Evolutionary conservation across 2,329 filamentous ascomycete genomes (phyloP), one percentile per base, ranked within the genome.

Genomic region (Aspergillus sergii): DNA sequence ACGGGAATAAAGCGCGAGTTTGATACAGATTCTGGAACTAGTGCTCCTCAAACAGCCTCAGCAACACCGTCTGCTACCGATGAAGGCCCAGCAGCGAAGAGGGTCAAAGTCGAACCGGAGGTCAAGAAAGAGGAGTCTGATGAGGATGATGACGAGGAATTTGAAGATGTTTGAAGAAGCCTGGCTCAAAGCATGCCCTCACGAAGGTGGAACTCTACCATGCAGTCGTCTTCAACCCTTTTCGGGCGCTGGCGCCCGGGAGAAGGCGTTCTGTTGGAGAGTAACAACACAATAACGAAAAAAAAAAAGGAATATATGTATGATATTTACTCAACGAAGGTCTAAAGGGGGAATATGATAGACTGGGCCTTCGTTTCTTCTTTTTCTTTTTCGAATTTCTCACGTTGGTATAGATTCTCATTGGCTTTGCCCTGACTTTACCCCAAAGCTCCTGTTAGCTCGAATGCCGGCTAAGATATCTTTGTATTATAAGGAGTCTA

Each of bases 131-230:
- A 79, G 65, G 73, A 77, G 57, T 79, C 77, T 2, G 79, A 80
- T 55, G 79, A 81, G 50, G 79, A 81, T 43, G 79, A 81, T 19
- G 78, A 80, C 5, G 78, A 78, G 57, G 79, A 81, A 60, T 81
- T 81, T 63, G 79, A 81, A 57, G 79, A 81, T 64, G 79, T 80
- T 19, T 78, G 68, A 71, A 64, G 16, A 7, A n/a, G 7, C 21
- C 21, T n/a, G 30, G 43, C 10, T 11, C 4, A 28, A 30, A 3
- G 3, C 41, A 32, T 56, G 10, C 48, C 30, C 19, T 21, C 23
- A 26, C 14, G 48, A 32, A 53, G 30, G 21, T n/a, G 14, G 5
- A n/a, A 34, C 30, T 14, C 51, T 55, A 32, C 14, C 21, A 21
- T 39, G 32, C n/a, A 12, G 32, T 39, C 11, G 32, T 26, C 51